These are phyloP conservation scores for Eucalyptus virginea DNA, from an alignment of 345 rosid species.

Conservation along the genomic window DNA sequence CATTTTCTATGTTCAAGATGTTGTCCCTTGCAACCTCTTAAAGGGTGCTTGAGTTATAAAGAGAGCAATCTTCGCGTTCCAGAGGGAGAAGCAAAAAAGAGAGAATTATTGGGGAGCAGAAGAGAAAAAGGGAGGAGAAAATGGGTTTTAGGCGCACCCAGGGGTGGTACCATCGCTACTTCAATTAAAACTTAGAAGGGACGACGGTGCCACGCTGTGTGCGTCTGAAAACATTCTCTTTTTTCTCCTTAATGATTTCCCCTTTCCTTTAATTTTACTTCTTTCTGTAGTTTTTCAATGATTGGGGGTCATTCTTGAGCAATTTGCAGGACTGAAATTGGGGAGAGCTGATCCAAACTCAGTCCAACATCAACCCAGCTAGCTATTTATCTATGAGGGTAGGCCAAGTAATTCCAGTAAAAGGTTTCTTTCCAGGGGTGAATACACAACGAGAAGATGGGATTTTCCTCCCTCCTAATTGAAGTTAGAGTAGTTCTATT, in stretches of 20 bases:
- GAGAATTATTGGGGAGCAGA: not conserved
- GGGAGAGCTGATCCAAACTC: not conserved
- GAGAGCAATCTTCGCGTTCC: not conserved
- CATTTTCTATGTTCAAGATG: not conserved
- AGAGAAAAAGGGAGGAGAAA: not conserved
- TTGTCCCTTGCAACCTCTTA: not conserved
- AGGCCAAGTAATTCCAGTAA: not conserved
- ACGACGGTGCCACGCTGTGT: not conserved
- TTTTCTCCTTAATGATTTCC: not conserved
- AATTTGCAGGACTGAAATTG: not conserved
- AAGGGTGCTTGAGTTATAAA: not conserved
- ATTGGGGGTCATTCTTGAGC: not conserved
- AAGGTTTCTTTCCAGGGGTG: not conserved
- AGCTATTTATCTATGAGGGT: not conserved
- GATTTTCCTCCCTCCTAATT: not conserved
- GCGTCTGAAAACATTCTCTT: not conserved
- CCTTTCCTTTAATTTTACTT: not conserved
- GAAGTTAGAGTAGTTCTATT: not conserved
- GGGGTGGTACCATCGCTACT: not conserved
- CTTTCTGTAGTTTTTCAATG: not conserved
- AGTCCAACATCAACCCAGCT: not conserved
- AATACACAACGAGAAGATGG: not conserved
- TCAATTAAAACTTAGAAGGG: not conserved
- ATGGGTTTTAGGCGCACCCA: not conserved
- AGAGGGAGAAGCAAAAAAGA: not conserved